Conservation (phyloP, 352 stramenopile species). For the Globisporangium iwayamae region DNA sequence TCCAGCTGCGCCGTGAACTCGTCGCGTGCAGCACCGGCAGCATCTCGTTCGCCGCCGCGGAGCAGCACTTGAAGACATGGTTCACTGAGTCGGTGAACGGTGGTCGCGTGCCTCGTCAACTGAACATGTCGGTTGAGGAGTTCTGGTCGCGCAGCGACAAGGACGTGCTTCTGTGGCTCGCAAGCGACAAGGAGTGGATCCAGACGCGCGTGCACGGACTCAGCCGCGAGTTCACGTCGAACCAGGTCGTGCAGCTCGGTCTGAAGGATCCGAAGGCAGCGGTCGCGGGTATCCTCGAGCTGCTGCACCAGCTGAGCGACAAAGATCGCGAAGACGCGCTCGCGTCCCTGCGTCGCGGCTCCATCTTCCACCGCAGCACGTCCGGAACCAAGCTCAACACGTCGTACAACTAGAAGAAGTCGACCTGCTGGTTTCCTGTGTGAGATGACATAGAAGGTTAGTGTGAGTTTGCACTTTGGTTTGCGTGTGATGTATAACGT, state of each 20-base stretch:
- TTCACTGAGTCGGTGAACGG: slow-evolving; percentile 82
- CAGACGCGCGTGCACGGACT: slow-evolving; percentile 49
- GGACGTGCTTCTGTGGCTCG: slow-evolving; percentile 78
- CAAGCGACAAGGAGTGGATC: slow-evolving; percentile 79
- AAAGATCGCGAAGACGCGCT: slow-evolving; percentile 86
- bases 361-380: slow-evolving; percentile 81
- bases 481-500: not conserved
- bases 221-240: slow-evolving; percentile 63
- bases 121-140: slow-evolving; percentile 61
- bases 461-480: slow-evolving; percentile 2
- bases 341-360: slow-evolving; percentile 71
- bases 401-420: slow-evolving; percentile 15
- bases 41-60: slow-evolving; percentile 46
- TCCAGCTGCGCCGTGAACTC: slow-evolving; percentile 83
- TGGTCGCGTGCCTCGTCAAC: slow-evolving; percentile 56
- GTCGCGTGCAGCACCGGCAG: slow-evolving; percentile 28
- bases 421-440: not conserved
- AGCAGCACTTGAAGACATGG: slow-evolving; percentile 72
- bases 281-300: slow-evolving; percentile 77
- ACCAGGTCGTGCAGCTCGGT: slow-evolving; percentile 74
- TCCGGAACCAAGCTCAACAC: slow-evolving; percentile 38
- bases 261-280: slow-evolving; percentile 79
- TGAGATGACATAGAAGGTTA: slow-evolving; percentile 8
- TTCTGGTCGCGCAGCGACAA: slow-evolving; percentile 70
- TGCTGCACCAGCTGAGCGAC: slow-evolving; percentile 77